phyloP scores from a whole-genome alignment of 176 grass and related monocot genomes.

The Oryza meyeriana region DNA sequence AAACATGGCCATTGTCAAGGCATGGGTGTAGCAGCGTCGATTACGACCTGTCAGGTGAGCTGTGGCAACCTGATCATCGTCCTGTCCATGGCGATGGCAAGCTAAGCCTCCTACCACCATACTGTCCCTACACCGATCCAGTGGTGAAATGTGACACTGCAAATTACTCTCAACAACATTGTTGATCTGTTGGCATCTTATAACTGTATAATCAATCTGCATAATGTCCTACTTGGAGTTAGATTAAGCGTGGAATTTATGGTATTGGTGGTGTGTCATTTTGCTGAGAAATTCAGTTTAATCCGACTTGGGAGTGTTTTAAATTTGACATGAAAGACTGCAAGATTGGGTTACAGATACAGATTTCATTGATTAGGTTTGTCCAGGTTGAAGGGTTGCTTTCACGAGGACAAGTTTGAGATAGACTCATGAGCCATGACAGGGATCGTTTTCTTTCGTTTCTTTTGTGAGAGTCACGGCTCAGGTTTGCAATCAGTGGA shows the following conservation, averaged over 20 bases:
- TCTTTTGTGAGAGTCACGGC: slow-evolving; percentile 5
- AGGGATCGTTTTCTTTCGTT: background rate
- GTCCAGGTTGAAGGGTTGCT: background rate
- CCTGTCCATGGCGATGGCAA: background rate
- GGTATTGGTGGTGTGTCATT: slow-evolving; percentile 1
- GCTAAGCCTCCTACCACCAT: background rate
- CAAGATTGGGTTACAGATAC: background rate
- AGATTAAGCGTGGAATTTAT: background rate
- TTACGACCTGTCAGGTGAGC: background rate
- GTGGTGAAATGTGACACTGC: background rate
- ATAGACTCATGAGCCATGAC: background rate
- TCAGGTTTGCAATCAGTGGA: background rate
- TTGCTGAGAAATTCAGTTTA: background rate
- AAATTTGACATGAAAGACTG: background rate
- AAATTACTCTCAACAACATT: background rate
- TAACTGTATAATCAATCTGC: background rate
- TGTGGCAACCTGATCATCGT: background rate
- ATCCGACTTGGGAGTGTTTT: background rate
- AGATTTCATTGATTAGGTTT: background rate
- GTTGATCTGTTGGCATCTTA: background rate
- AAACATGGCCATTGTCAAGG: background rate
- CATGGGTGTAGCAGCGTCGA: background rate
- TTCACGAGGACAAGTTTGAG: background rate
- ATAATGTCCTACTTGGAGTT: background rate
- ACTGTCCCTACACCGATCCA: background rate